A percentile compares a stretch with the other conserved stretches of the same genome.
phyloP scores from a whole-genome alignment of 148 eudicot species.

The Hydrangea macrophylla region DNA sequence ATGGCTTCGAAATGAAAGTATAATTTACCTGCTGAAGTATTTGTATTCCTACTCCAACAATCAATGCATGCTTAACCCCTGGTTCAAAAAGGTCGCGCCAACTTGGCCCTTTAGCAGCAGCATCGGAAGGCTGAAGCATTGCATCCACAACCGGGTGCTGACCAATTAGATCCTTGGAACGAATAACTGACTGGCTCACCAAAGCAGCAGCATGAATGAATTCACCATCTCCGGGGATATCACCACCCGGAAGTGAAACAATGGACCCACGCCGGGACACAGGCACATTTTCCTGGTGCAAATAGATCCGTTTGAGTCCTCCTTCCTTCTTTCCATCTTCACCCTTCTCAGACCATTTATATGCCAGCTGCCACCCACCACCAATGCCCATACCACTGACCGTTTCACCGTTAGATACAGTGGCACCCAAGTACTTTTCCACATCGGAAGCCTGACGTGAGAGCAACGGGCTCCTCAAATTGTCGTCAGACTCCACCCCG shows the following conservation, averaged over 20 bases:
- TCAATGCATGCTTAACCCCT: slow-evolving; percentile 67
- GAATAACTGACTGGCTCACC: slow-evolving; percentile 69
- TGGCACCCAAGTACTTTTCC: slow-evolving; percentile 22
- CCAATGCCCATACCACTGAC: slow-evolving; percentile 72
- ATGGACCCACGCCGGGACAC: slow-evolving; percentile 71
- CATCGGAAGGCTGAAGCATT: slow-evolving; percentile 37
- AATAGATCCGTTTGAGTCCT: slow-evolving; percentile 65
- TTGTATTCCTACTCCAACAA: slow-evolving; percentile 74
- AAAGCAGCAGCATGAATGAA: slow-evolving; percentile 76
- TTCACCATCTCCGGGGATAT: slow-evolving; percentile 46
- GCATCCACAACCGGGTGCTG: slow-evolving; percentile 39
- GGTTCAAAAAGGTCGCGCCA: slow-evolving; percentile 74
- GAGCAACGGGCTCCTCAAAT: slow-evolving; percentile 64
- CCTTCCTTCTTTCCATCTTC: slow-evolving; percentile 48
- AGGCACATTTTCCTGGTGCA: slow-evolving; percentile 61
- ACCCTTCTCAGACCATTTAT: slow-evolving; percentile 40
- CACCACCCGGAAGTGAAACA: slow-evolving; percentile 46
- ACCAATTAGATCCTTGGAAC: slow-evolving; percentile 39
- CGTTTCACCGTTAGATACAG: slow-evolving; percentile 33
- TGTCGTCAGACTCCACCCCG: slow-evolving; percentile 58
- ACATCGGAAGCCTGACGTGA: slow-evolving; percentile 49
- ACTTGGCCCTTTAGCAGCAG: slow-evolving; percentile 45
- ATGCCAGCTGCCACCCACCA: slow-evolving; percentile 97
- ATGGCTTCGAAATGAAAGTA: background rate
- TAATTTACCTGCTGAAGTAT: slow-evolving; percentile 66